phyloP scores from a whole-genome alignment of 1,284 basidiomycete genomes.

The Tetrapyrgos nigripes region DNA sequence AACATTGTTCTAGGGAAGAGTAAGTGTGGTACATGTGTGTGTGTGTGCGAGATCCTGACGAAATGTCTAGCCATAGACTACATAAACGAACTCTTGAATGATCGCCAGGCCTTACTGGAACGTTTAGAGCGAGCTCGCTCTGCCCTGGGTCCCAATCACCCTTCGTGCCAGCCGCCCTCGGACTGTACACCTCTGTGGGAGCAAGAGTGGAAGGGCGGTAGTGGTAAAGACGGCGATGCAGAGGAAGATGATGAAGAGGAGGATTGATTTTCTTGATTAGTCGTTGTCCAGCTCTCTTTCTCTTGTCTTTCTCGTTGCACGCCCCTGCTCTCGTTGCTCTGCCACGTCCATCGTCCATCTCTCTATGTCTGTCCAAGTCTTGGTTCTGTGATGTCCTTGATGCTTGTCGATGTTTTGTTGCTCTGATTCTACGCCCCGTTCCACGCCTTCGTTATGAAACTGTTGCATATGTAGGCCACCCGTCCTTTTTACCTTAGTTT shows the following conservation, averaged over 20 bases:
- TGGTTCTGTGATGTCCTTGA: too few relatives aligned
- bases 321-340: background rate
- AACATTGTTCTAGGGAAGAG: slow-evolving; percentile 86
- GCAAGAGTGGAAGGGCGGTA: slow-evolving; percentile 78
- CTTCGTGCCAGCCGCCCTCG: slow-evolving; percentile 46
- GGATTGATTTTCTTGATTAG: slow-evolving; percentile 27
- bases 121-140: slow-evolving; percentile 67
- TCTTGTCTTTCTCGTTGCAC: background rate
- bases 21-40: slow-evolving; percentile 44
- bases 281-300: background rate
- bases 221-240: slow-evolving; percentile 53
- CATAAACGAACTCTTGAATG: slow-evolving; percentile 66
- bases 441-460: background rate
- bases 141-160: slow-evolving; percentile 61
- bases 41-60: background rate
- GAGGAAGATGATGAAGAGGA: slow-evolving; percentile 52
- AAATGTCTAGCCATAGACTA: slow-evolving; percentile 78
- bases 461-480: background rate
- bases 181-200: slow-evolving; percentile 66
- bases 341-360: background rate
- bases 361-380: background rate
- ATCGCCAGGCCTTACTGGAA: slow-evolving; percentile 59
- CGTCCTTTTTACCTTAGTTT: background rate
- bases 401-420: too few relatives aligned
- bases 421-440: background rate